These are phyloP conservation scores for Schwanniomyces polymorphus DNA, from an alignment of 805 yeast species.

Conservation along the genomic window DNA sequence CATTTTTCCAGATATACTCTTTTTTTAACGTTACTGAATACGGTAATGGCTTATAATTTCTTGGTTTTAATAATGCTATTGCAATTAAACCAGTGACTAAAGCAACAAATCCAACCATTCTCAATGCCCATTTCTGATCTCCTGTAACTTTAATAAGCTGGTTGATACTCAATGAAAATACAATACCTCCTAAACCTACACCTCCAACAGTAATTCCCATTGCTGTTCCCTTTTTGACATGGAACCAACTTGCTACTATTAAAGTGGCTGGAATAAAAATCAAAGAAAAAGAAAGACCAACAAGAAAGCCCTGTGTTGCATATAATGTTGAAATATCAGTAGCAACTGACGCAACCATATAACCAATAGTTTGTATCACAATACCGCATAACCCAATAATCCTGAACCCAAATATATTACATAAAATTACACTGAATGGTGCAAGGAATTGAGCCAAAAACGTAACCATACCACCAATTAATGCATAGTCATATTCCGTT, in stretches of 20 bases:
- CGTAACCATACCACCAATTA: slow-evolving; percentile 51
- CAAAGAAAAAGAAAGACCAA: slow-evolving; percentile 49
- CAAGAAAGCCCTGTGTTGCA: slow-evolving; percentile 52
- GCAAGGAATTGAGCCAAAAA: slow-evolving; percentile 54
- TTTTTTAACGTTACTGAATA: slow-evolving; percentile 20
- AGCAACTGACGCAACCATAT: slow-evolving; percentile 53
- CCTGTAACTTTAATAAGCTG: slow-evolving; percentile 41
- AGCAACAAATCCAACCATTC: slow-evolving; percentile 37
- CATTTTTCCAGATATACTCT: slow-evolving; percentile 16
- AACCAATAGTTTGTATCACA: slow-evolving; percentile 40
- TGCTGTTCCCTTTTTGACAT: slow-evolving; percentile 43
- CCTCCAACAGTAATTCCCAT: slow-evolving; percentile 50
- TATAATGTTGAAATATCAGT: slow-evolving; percentile 51
- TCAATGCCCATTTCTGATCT: slow-evolving; percentile 43
- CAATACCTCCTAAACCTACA: slow-evolving; percentile 53
- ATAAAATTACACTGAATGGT: slow-evolving; percentile 53
- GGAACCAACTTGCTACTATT: slow-evolving; percentile 51
- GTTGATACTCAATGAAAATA: slow-evolving; percentile 44
- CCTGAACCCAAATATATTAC: slow-evolving; percentile 51
- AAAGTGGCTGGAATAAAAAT: slow-evolving; percentile 45
- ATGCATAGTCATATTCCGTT: slow-evolving; percentile 45
- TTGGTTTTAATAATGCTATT: slow-evolving; percentile 43
- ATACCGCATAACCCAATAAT: slow-evolving; percentile 48
- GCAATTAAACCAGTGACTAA: slow-evolving; percentile 35
- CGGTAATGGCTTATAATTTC: slow-evolving; percentile 32